phyloP scores from a whole-genome alignment of 345 rosid genomes.

The Physaria fendleri region DNA sequence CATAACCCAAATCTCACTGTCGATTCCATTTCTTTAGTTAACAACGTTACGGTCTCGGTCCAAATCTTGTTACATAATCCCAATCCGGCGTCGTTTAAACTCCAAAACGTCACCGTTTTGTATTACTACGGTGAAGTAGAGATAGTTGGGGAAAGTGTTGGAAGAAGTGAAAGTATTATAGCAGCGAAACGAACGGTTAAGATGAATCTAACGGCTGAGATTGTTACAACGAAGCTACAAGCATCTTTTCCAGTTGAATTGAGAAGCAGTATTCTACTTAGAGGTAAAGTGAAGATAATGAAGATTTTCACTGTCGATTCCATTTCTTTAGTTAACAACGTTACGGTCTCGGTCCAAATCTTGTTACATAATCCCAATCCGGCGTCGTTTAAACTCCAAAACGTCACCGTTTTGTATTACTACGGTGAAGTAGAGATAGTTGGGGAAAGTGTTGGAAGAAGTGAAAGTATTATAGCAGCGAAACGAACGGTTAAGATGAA shows the following conservation, averaged over 20 bases:
- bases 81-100: not conserved
- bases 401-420: not conserved
- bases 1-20: slow-evolving; percentile 23
- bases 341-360: slow-evolving; percentile 2
- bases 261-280: not conserved
- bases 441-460: not conserved
- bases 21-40: slow-evolving; percentile 11
- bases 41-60: slow-evolving; percentile 8
- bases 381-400: not conserved
- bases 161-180: not conserved
- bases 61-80: slow-evolving; percentile 18
- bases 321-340: slow-evolving; percentile 15
- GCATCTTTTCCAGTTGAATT: slow-evolving; percentile 8
- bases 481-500: slow-evolving; percentile 24
- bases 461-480: not conserved
- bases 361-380: slow-evolving; percentile 18
- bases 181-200: slow-evolving; percentile 14
- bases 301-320: slow-evolving; percentile 12
- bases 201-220: slow-evolving; percentile 24
- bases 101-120: not conserved
- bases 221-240: slow-evolving; percentile 11
- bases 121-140: not conserved
- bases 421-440: not conserved
- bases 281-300: too few species aligned
- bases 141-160: not conserved